These are phyloP conservation scores for Sherardia arvensis DNA, from an alignment of 257 asterid genomes.

Conservation along the genomic window DNA sequence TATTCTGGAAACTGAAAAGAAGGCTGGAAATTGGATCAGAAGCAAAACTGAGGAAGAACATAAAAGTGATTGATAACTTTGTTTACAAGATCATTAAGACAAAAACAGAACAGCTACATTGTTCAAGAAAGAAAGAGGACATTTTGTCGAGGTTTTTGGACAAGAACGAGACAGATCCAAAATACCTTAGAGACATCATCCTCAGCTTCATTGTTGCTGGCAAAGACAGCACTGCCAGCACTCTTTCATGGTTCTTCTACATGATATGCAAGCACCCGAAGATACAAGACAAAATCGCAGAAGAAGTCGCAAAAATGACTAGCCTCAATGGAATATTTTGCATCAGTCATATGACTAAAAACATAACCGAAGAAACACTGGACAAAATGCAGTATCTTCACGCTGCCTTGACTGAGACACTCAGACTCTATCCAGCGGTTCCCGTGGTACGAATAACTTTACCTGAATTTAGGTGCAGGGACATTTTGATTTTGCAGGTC, in stretches of 20 bases:
- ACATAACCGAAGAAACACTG: slow-evolving; percentile 45
- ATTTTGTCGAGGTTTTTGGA: slow-evolving; percentile 48
- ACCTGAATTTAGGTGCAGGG: too few species aligned
- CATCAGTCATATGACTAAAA: slow-evolving; percentile 28
- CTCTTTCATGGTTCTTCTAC: slow-evolving; percentile 69
- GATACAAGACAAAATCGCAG: slow-evolving; percentile 35
- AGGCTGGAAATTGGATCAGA: slow-evolving; percentile 54
- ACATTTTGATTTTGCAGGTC: too few species aligned
- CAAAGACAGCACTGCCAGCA: slow-evolving; percentile 58
- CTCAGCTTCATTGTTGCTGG: slow-evolving; percentile 70
- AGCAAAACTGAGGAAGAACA: slow-evolving; percentile 38
- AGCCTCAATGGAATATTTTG: slow-evolving; percentile 12
- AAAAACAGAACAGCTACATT: slow-evolving; percentile 37
- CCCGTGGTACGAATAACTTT: slow-evolving; percentile 60
- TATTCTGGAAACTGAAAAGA: slow-evolving; percentile 50
- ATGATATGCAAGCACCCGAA: slow-evolving; percentile 57
- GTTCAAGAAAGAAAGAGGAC: slow-evolving; percentile 38
- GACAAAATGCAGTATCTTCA: slow-evolving; percentile 59
- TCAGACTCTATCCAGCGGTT: slow-evolving; percentile 54
- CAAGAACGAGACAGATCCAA: slow-evolving; percentile 48
- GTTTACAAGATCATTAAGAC: slow-evolving; percentile 38
- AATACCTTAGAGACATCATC: slow-evolving; percentile 54
- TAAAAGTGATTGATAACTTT: slow-evolving; percentile 37
- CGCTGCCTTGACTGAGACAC: slow-evolving; percentile 55
- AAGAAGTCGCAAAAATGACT: slow-evolving; percentile 34